Conservation (phyloP, 805 yeast genomes). For the Saccharomycopsis sp. region DNA sequence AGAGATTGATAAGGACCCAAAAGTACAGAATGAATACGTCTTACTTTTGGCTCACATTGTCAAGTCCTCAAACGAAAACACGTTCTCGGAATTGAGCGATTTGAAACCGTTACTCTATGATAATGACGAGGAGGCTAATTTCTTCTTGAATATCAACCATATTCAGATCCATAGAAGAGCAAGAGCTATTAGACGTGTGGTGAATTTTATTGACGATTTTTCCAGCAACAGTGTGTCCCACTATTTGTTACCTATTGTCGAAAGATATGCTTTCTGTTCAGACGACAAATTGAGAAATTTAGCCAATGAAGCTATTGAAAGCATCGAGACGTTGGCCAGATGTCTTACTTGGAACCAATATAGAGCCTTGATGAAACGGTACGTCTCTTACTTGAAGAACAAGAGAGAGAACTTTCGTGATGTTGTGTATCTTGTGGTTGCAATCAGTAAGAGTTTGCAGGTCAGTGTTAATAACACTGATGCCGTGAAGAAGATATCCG, state of each 20-base stretch:
- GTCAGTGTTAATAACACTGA: conserved; percentile 26
- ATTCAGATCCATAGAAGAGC: conserved; percentile 83
- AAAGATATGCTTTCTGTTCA: conserved; percentile 59
- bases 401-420: conserved; percentile 47
- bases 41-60: conserved; percentile 60
- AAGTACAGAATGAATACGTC: conserved; percentile 66
- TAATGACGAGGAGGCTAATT: conserved; percentile 79
- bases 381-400: conserved; percentile 44
- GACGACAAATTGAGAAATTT: conserved; percentile 51
- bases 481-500: conserved; percentile 9
- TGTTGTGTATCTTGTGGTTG: conserved; percentile 50
- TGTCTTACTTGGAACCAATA: conserved; percentile 74
- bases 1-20: conserved; percentile 38
- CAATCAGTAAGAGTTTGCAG: conserved; percentile 40
- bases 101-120: conserved; percentile 56
- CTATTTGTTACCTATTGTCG: conserved; percentile 78
- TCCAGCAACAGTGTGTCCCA: conserved; percentile 61
- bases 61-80: conserved; percentile 34
- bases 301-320: conserved; percentile 56
- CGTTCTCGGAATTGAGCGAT: conserved; percentile 48
- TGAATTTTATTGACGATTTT: conserved; percentile 41
- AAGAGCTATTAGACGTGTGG: conserved; percentile 67
- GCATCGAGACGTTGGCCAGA: conserved; percentile 53
- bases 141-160: conserved; percentile 70
- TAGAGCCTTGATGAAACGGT: conserved; percentile 66